Conservation (phyloP, 2,329 filamentous ascomycete genomes). For the Aspergillus sp. region DNA sequence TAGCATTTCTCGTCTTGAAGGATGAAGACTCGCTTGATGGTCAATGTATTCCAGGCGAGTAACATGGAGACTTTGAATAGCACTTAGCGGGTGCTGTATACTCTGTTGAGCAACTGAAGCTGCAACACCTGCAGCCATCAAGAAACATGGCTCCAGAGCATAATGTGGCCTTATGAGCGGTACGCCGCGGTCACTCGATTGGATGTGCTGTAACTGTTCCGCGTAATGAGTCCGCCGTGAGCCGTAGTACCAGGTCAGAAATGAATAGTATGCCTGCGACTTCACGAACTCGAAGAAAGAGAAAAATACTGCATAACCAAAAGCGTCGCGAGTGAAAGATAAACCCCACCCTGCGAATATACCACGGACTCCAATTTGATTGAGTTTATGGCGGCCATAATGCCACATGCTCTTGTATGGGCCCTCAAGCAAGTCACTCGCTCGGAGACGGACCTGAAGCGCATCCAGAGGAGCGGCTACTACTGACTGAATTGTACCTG, state of each 20-base stretch:
- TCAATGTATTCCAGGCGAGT: slow-evolving; percentile 62
- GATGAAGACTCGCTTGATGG: slow-evolving; percentile 50
- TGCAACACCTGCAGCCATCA: slow-evolving; percentile 60
- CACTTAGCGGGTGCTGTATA: slow-evolving; percentile 60
- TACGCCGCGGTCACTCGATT: slow-evolving; percentile 36
- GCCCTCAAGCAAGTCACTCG: slow-evolving; percentile 60
- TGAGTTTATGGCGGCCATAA: slow-evolving; percentile 60
- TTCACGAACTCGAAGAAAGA: slow-evolving; percentile 65
- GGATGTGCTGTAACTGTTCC: slow-evolving; percentile 30
- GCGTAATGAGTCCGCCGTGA: slow-evolving; percentile 33
- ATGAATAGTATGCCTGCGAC: slow-evolving; percentile 63
- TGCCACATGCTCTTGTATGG: slow-evolving; percentile 66
- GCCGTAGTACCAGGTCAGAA: slow-evolving; percentile 62
- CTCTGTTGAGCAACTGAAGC: slow-evolving; percentile 61
- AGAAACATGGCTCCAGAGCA: slow-evolving; percentile 62
- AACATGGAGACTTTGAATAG: slow-evolving; percentile 63
- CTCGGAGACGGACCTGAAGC: slow-evolving; percentile 62
- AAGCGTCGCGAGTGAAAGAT: slow-evolving; percentile 60
- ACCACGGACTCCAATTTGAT: slow-evolving; percentile 61
- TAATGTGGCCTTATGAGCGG: slow-evolving; percentile 63
- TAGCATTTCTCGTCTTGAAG: slow-evolving; percentile 48
- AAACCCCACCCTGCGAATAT: slow-evolving; percentile 66
- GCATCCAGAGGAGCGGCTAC: slow-evolving; percentile 66
- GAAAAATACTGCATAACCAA: slow-evolving; percentile 65
- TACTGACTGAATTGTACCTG: slow-evolving; percentile 62